Evolutionary conservation across 805 yeast genomes (phyloP), one percentile per base, ranked within the genome.

Genomic region (Vanderwaltozyma yarrowii): DNA sequence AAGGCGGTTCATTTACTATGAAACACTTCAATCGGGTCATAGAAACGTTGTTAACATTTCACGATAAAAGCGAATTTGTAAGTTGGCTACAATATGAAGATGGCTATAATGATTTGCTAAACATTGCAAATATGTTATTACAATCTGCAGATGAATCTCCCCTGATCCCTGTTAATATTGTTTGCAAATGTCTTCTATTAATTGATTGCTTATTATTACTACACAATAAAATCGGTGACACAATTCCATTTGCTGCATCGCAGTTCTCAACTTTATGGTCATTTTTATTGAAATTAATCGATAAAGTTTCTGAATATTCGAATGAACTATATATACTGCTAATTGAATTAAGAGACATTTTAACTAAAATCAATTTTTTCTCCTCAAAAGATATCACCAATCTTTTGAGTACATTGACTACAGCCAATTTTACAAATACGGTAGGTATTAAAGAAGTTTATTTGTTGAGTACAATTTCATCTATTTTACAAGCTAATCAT

Each of bases 1-100:
- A 51, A 30, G 48, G 45, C 24, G 51, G 57, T 2, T 49, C 61
- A 2, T 58, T 57, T 39, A 45, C 58, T 1, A 45, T 52, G 33
- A 53, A 45, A 30, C 59, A 56, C 39, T 32, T 56, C 30, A 49
- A 49, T 25, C 43, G 45, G 30, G 35, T 56, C 20, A 37, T 54
- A 8, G 49, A 40, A 25, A 49, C 52, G 4, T 36, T 57, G 17
- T 28, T 52, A 3, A 27, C 26, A 1, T 42, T 41, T 15, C 27
- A 32, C 14, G 29, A 36, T 14, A 35, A 49, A 19, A 30, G 35
- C 3, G 28, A 40, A 4, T 29, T 50, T 24, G 32, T 39, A 10
- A 20, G 36, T n/a, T 59, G 61, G 62, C 30, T 57, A 16, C 39
- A 36, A 24, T 14, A 32, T 9, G 47, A 48, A 19, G 35, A 40